Percentiles rank a stretch among this genome's conserved stretches.
Conservation (phyloP, 169 alveolate genomes). For the Amoebophrya sp. region DNA sequence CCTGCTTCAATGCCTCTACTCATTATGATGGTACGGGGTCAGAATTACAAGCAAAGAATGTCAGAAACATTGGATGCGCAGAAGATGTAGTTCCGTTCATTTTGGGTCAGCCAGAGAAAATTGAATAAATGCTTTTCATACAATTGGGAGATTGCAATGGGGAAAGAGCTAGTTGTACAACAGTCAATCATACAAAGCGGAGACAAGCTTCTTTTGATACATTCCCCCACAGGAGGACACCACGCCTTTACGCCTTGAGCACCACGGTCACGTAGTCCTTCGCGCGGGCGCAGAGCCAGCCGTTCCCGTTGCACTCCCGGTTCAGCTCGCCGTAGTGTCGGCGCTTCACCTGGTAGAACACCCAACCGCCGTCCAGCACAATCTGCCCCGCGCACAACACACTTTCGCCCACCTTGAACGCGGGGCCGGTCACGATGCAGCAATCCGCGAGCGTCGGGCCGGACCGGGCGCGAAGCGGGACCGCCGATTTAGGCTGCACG, state of each 20-base stretch:
- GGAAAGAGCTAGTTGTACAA: no score
- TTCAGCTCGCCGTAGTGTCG: neutral
- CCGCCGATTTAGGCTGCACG: neutral
- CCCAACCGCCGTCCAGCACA: conserved; percentile 18
- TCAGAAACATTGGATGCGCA: no score
- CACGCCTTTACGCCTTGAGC: neutral
- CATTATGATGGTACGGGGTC: no score
- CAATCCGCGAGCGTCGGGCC: conserved; percentile 13
- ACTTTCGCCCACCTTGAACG: neutral
- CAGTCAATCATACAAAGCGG: no score
- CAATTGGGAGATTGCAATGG: no score
- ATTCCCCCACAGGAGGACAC: no score
- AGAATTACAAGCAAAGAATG: no score
- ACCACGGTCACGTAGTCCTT: neutral
- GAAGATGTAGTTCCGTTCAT: no score
- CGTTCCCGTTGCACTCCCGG: neutral
- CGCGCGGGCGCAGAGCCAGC: neutral
- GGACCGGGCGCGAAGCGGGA: neutral
- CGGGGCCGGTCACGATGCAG: neutral
- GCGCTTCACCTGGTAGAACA: neutral
- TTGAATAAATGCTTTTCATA: no score
- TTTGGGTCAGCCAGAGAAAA: no score
- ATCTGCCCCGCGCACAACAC: neutral
- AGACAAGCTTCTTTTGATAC: no score
- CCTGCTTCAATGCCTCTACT: no score